Conservation (phyloP, 305 asterid species). For the Fraxinus ornus region DNA sequence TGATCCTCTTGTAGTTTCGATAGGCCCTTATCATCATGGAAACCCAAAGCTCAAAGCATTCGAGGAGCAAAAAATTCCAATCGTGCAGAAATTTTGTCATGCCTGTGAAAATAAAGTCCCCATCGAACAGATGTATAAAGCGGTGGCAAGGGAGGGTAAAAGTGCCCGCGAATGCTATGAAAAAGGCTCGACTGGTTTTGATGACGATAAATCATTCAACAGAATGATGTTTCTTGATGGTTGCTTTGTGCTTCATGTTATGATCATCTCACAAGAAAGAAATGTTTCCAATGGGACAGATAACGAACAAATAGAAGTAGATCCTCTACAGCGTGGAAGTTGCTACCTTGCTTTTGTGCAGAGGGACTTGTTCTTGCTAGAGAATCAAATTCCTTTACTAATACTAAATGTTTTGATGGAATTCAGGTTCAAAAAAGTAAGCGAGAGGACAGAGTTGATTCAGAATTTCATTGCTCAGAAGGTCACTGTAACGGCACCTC, state of each 20-base stretch:
- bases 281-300: too few species aligned
- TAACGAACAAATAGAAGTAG: too few species aligned
- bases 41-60: not conserved
- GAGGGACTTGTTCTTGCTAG: not conserved
- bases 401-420: not conserved
- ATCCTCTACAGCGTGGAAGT: too few species aligned
- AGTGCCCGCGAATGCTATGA: not conserved
- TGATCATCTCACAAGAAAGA: too few species aligned
- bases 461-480: not conserved
- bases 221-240: not conserved
- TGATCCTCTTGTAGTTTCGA: not conserved
- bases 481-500: not conserved
- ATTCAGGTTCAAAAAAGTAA: not conserved
- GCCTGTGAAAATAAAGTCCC: not conserved
- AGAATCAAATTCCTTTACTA: not conserved
- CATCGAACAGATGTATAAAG: not conserved
- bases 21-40: not conserved
- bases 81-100: not conserved
- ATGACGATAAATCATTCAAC: not conserved
- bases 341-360: too few species aligned
- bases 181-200: not conserved
- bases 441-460: too few species aligned
- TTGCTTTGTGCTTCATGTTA: not conserved
- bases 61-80: not conserved
- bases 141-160: not conserved